Evolutionary conservation across 2,329 filamentous ascomycete genomes (phyloP).

Genomic region (Scopulariopsis brevicaulis): DNA sequence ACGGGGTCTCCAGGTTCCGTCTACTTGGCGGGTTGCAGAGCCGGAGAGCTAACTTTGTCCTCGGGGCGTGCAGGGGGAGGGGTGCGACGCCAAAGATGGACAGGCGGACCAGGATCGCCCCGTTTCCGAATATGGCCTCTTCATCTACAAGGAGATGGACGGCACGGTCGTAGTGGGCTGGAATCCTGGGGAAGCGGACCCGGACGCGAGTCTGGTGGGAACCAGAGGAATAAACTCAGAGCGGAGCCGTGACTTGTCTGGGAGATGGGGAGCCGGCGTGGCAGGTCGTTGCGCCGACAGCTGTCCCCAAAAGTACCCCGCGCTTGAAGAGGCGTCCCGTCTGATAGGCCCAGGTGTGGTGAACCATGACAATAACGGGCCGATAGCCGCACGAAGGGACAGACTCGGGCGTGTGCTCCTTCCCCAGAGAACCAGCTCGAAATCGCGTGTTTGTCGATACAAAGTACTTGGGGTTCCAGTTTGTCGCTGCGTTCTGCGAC

Average conservation of each 20-base stretch:
- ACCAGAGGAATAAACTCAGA: background rate
- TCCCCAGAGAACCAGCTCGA: background rate
- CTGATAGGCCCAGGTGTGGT: background rate
- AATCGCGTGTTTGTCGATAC: background rate
- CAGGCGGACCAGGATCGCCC: constrained; percentile 75
- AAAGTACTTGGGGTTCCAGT: background rate
- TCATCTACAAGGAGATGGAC: background rate
- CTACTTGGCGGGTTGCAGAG: background rate
- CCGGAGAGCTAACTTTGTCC: background rate
- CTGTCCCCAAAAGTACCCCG: background rate
- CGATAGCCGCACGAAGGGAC: background rate
- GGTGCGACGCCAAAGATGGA: background rate
- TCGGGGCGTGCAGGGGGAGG: background rate
- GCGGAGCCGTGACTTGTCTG: background rate
- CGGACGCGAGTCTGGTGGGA: background rate
- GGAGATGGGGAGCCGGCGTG: background rate
- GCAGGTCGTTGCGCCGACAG: background rate
- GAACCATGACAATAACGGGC: background rate
- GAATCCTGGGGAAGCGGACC: background rate
- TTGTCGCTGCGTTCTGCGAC: background rate
- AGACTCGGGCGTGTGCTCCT: background rate
- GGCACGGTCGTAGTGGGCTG: background rate
- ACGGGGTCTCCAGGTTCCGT: background rate
- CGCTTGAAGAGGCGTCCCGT: background rate
- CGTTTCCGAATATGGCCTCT: constrained; percentile 51